Conservation (phyloP, 2,329 filamentous ascomycete species). For the Paracoccidioides brasiliensis region DNA sequence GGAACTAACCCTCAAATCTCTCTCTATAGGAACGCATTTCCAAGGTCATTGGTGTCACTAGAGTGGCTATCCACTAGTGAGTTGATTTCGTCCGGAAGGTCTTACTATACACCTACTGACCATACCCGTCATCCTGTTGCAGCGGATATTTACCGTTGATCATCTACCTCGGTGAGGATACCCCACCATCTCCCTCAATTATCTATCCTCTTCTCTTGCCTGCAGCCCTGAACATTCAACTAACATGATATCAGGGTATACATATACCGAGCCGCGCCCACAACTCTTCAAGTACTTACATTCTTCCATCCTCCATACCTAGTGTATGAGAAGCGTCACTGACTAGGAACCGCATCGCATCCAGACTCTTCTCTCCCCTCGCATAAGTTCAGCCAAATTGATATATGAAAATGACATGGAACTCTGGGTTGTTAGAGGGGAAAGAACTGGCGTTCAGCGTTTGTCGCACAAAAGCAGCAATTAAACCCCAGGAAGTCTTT, state of each 20-base stretch:
- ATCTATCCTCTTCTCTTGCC: neutral
- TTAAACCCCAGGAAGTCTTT: neutral
- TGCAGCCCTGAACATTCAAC: conserved; percentile 6
- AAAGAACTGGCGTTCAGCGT: neutral
- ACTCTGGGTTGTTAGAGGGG: neutral
- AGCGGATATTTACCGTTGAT: conserved; percentile 95
- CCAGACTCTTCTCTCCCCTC: conserved; percentile 32
- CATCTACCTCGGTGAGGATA: conserved; percentile 71
- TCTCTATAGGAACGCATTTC: conserved; percentile 76
- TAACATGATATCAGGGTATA: conserved; percentile 54
- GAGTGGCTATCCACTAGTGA: conserved; percentile 92
- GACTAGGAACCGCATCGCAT: neutral
- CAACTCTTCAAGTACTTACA: conserved; percentile 57
- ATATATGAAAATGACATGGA: neutral
- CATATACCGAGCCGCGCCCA: conserved; percentile 81
- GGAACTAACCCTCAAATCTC: neutral
- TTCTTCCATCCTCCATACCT: conserved; percentile 8
- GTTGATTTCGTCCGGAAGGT: conserved; percentile 20
- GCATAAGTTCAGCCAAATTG: conserved; percentile 19
- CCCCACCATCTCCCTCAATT: neutral
- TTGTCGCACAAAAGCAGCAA: neutral
- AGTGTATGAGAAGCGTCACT: neutral
- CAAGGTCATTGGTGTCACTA: conserved; percentile 87
- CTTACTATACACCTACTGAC: conserved; percentile 26
- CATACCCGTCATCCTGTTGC: conserved; percentile 4